Percentiles rank a stretch among this genome's conserved stretches.
Conservation (phyloP, 768 basidiomycete species). For the Mycena chlorophos region DNA sequence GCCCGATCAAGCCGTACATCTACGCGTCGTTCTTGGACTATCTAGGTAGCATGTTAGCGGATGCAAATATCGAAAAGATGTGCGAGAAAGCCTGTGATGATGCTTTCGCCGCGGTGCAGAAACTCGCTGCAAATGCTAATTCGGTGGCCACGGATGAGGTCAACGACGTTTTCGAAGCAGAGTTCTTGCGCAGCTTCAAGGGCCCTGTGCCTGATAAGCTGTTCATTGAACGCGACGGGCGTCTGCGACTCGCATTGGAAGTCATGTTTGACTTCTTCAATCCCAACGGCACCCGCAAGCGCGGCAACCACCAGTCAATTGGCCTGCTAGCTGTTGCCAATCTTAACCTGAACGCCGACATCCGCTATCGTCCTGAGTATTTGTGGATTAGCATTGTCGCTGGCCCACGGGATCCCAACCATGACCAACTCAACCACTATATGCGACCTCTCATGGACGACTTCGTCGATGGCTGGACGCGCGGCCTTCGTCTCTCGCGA, state of each 20-base stretch:
- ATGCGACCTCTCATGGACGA: constrained; percentile 30
- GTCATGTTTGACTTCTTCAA: constrained; percentile 37
- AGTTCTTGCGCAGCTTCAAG: constrained; percentile 29
- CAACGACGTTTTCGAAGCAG: constrained; percentile 26
- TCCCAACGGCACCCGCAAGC: constrained; percentile 22
- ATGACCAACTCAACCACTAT: constrained; percentile 28
- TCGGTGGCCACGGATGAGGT: constrained; percentile 11
- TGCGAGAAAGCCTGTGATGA: constrained; percentile 19
- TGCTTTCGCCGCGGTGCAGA: neutral
- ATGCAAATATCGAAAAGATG: constrained; percentile 18
- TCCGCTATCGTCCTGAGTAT: constrained; percentile 31
- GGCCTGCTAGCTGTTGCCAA: constrained; percentile 32
- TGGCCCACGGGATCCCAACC: constrained; percentile 28
- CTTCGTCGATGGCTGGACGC: constrained; percentile 21
- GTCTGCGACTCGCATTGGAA: constrained; percentile 22
- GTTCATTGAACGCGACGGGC: constrained; percentile 23
- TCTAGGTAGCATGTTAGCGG: constrained; percentile 20
- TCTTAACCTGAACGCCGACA: no score
- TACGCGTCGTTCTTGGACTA: constrained; percentile 24
- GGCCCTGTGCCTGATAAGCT: constrained; percentile 25
- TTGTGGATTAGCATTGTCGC: constrained; percentile 33
- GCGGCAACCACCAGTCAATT: constrained; percentile 19
- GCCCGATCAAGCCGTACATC: constrained; percentile 22
- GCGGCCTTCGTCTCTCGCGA: constrained; percentile 14
- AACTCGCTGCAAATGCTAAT: constrained; percentile 1